Evolutionary conservation across 257 asterid species (phyloP).

Genomic region (Salvia hispanica): DNA sequence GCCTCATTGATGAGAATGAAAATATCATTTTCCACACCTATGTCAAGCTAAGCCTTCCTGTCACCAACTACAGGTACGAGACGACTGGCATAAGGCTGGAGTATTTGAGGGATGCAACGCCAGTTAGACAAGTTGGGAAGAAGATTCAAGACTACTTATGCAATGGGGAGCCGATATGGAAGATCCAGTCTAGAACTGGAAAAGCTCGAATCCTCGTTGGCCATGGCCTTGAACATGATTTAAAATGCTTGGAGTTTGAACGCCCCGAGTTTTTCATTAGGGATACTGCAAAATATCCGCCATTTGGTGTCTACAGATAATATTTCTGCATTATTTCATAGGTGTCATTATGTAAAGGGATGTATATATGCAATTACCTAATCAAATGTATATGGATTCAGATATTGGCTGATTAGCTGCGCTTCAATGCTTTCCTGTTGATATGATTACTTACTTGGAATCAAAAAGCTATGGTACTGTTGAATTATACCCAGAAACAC

Average conservation of each 20-base stretch:
- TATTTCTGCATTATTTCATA: too few species aligned
- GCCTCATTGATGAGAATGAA: too few species aligned
- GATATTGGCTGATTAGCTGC: not conserved
- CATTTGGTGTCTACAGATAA: slow-evolving; percentile 30
- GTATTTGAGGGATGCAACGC: slow-evolving; percentile 74
- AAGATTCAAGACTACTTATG: slow-evolving; percentile 84
- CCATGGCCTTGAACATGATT: slow-evolving; percentile 84
- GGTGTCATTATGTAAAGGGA: too few species aligned
- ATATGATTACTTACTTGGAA: not conserved
- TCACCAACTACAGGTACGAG: slow-evolving; percentile 86
- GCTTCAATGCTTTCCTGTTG: not conserved
- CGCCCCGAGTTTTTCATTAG: slow-evolving; percentile 70
- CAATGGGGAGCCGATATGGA: slow-evolving; percentile 91
- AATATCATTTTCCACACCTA: too few species aligned
- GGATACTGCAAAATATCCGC: slow-evolving; percentile 87
- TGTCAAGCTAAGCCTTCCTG: slow-evolving; percentile 26
- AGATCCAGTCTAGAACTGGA: slow-evolving; percentile 76
- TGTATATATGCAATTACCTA: too few species aligned
- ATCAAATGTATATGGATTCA: too few species aligned
- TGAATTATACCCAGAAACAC: slow-evolving; percentile 11
- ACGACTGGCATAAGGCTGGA: slow-evolving; percentile 80
- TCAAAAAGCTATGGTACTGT: not conserved
- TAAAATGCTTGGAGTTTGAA: slow-evolving; percentile 75
- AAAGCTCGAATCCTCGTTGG: slow-evolving; percentile 83
- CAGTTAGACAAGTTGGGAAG: slow-evolving; percentile 62